Evolutionary conservation across 2,329 filamentous ascomycete genomes (phyloP).

Genomic region (Alternaria tenuissima): DNA sequence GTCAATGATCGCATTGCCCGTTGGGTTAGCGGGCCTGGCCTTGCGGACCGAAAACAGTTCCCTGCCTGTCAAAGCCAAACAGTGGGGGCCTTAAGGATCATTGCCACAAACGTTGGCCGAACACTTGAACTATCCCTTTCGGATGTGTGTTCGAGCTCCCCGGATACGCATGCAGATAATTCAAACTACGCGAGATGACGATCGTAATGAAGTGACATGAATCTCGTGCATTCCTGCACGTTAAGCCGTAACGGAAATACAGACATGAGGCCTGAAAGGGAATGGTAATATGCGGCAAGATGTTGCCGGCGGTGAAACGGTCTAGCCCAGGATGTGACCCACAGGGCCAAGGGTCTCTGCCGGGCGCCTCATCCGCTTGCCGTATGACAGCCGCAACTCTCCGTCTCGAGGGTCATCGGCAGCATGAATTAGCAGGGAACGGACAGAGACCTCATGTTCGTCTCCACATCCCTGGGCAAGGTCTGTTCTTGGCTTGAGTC

Average conservation of each 20-base stretch:
- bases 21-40: constrained; percentile 2
- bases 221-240: background rate
- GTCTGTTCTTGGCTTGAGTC: background rate
- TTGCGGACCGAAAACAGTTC: constrained; percentile 1
- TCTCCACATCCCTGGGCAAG: constrained; percentile 7
- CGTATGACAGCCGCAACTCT: background rate
- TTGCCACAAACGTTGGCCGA: constrained; percentile 4
- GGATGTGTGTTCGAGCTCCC: background rate
- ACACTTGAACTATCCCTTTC: background rate
- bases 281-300: background rate
- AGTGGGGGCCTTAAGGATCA: constrained; percentile 1
- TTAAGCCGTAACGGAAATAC: background rate
- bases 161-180: background rate
- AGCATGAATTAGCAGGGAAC: background rate
- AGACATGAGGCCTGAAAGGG: background rate
- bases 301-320: constrained; percentile 1
- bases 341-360: background rate
- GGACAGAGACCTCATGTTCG: constrained; percentile 1
- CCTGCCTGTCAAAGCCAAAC: constrained; percentile 8
- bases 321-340: constrained; percentile 8
- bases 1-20: constrained; percentile 5
- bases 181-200: constrained; percentile 4
- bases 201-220: constrained; percentile 5
- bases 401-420: background rate
- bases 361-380: constrained; percentile 3